Evolutionary conservation across 176 grass and related monocot genomes (phyloP), one percentile per base, ranked within the genome.

Genomic region (Eragrostis curvula): DNA sequence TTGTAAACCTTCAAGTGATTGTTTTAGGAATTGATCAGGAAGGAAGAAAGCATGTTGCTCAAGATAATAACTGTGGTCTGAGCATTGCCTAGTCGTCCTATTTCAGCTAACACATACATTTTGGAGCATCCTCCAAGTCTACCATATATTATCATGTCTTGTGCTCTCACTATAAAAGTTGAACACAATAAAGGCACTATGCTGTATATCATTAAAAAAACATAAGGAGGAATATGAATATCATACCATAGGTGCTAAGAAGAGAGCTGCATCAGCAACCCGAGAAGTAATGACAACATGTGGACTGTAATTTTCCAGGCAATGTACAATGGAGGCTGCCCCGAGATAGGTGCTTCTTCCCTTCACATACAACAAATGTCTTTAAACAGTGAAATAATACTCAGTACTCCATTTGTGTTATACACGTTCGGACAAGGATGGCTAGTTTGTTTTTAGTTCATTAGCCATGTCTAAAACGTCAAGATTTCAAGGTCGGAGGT

Each of bases 191-290:
- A 28, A 55, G 25, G 41, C 8, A 20, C 10, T 13, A 41, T 13
- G 41, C 8, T 15, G 8, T 13, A 41, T 13, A 79, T 73, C 18
- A 39, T 40, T 66, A 73, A 70, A 46, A n/a, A 41, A 78, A 63
- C 79, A 86, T 30, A 73, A 48, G 15, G 61, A 42, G 27, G 3
- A 32, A 29, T 14, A 84, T 80, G 55, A 65, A 81, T 64, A 12
- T 10, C 56, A 16, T 86, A 95, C 96, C 92, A 98, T 95, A 66
- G 96, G 92, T 83, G 92, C 96, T 89, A 98, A 86, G 71, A 98
- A 98, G 32, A 98, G 86, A 25, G 96, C 75, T 81, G 92, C 96
- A 95, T 98, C 96, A 86, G 96, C 92, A 85, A 98, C 86, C 70
- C 90, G 79, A 78, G 96, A 98, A 89, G 96, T 98, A 79, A 98